Evolutionary conservation across 2,329 filamentous ascomycete genomes (phyloP).

Genomic region (Chaetomium strumarium): DNA sequence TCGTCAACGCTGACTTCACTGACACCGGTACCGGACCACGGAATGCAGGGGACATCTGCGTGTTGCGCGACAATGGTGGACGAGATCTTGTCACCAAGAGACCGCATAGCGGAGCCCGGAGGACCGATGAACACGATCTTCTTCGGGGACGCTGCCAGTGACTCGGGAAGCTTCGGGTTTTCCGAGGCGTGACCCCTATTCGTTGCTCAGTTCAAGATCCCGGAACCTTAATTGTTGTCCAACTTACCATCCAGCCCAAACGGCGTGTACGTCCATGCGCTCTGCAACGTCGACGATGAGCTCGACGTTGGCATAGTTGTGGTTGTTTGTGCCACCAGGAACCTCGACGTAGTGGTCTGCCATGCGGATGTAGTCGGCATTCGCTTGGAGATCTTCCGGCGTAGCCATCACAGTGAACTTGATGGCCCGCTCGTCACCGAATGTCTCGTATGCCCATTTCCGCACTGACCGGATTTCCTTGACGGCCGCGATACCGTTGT

Average conservation of each 20-base stretch:
- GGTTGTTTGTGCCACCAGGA: conserved; percentile 97
- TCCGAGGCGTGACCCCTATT: conserved; percentile 92
- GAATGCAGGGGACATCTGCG: conserved; percentile 91
- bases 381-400: conserved; percentile 92
- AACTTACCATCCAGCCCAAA: conserved; percentile 95
- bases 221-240: background rate
- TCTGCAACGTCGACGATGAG: conserved; percentile 98
- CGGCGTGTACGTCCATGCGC: conserved; percentile 96
- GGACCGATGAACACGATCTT: conserved; percentile 99
- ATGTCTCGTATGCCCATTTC: conserved; percentile 99
- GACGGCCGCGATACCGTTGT: conserved; percentile 98
- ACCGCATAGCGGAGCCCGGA: conserved; percentile 96
- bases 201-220: background rate
- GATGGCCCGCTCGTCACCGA: conserved; percentile 95
- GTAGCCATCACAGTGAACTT: conserved; percentile 99
- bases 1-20: conserved; percentile 72
- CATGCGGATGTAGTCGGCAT: conserved; percentile 99
- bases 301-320: conserved; percentile 99
- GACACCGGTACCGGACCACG: conserved; percentile 97
- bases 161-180: conserved; percentile 96
- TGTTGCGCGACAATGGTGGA: conserved; percentile 99
- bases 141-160: conserved; percentile 89
- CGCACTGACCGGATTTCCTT: conserved; percentile 98
- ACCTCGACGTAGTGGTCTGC: conserved; percentile 99
- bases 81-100: conserved; percentile 98